Base-by-base conservation (phyloP, 1,284 basidiomycete species). In the Austroboletus niveus region DNA sequence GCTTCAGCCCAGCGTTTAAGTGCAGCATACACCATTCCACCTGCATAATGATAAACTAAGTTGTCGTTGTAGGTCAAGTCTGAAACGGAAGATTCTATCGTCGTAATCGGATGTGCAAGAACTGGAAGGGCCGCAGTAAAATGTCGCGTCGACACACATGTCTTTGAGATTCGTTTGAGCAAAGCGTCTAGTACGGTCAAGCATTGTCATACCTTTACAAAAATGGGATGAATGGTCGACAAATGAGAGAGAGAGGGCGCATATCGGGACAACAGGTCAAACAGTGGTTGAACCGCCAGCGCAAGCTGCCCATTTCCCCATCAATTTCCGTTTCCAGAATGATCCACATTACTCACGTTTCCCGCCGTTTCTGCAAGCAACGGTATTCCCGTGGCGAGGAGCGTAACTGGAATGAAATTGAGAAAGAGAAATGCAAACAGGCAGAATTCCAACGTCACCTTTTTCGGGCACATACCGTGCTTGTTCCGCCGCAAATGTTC, bases 1-100 rank as follows among this genome's bases (percentile, higher is more conserved):
- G 90, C 87, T 14, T 82, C 76, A 3, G 72, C 60, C 80, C 84
- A 90, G 15, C 73, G 72, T 57, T 81, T 82, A 40, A 87, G 72
- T 2, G 79, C 79, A 1, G 82, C 81, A 3, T 84, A 72, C 1
- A 78, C 77, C 35, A 87, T 73, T 1, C 87, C 87, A 2, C 84
- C 88, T 2, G 80, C 73, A 63, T 92, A 91, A 70, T 92, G 88
- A 63, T 92, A 92, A 22, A 80, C 68, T 22, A 92, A 74, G 60
- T 86, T 86, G 66, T 92, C 90, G 52, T 79, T 83, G 69, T 90
- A 91, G 35, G 69, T 70, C 51, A 92, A 66, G 52, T 85, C 82
- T 0, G 77, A 79, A 35, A 84, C 62, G 0, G 60, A 59, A 7
- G 73, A 75, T 57, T 82, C 79, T 49, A 85, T 75, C 31, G 76